A percentile compares a stretch with the other conserved stretches of the same genome.
Conservation (phyloP, 176 grass and related monocot genomes). For the Oryza glaberrima region DNA sequence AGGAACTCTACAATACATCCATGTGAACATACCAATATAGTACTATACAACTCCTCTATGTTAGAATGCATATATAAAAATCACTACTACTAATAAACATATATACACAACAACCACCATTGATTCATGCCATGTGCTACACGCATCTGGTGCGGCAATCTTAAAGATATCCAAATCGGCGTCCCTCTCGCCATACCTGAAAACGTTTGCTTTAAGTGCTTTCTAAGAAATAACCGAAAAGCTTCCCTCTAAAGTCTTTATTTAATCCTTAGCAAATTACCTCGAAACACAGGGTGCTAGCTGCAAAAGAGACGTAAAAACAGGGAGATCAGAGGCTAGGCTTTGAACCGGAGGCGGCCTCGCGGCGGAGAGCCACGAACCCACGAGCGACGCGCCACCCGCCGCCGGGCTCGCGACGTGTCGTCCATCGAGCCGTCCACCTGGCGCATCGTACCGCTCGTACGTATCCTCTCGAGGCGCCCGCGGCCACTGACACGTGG, state of each 20-base stretch:
- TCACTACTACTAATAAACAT: background rate
- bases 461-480: background rate
- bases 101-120: background rate
- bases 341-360: conserved; percentile 16
- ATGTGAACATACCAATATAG: conserved; percentile 28
- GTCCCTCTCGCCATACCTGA: conserved; percentile 32
- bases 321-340: background rate
- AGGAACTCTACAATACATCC: background rate
- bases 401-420: conserved; percentile 18
- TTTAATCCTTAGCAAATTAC: conserved; percentile 5
- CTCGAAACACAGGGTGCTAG: background rate
- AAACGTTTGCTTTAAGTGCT: conserved; percentile 49
- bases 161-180: conserved; percentile 28
- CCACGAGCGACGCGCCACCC: conserved; percentile 41
- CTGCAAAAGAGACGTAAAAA: background rate
- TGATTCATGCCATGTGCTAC: conserved; percentile 27
- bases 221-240: conserved; percentile 59
- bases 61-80: background rate
- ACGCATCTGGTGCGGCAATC: conserved; percentile 34
- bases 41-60: background rate
- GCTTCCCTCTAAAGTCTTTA: conserved; percentile 44
- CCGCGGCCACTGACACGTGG: background rate
- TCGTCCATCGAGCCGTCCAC: background rate
- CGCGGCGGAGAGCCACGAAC: conserved; percentile 1
- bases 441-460: background rate